Evolutionary conservation across 2,329 filamentous ascomycete species (phyloP), one percentile per base, ranked within the genome.

Genomic region (Aspergillus oerlinghausenensis): DNA sequence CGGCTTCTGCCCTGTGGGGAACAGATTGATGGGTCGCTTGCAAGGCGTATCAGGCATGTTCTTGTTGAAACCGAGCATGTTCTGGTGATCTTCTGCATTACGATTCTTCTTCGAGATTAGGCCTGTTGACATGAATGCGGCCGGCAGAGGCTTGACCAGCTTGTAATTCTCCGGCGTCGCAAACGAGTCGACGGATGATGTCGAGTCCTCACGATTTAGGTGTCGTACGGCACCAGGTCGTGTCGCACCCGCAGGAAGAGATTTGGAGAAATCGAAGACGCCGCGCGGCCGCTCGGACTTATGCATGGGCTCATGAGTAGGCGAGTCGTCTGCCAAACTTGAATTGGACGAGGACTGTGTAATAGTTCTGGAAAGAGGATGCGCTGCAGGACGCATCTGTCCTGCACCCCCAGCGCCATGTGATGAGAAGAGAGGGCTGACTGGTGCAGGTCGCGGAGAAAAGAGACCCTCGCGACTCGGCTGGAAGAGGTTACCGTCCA

Each of bases 71-170:
- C 77, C 79, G 40, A 78, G 73, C 53, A 72, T 74, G 63, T 77
- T 75, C 68, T 78, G 75, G 62, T 72, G 83, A 52, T 90, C 83
- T 63, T 97, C 90, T 0, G 87, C 84, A 70, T 90, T 87, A 56
- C 90, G 87, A 68, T 94, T 95, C 73, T 95, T 90, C 77, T 99
- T 99, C 10, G 94, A 97, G 54, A 99, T 88, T 28, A 99, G 79
- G 1, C 93, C 92, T 0, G 94, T 97, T 1, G 94, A 97, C 80
- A 91, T 92, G 75, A 97, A 97, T 6, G 92, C 92, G 43, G 89
- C 86, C 32, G 89, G 87, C 55, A 89, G 82, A 23, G 92, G 88
- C 68, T 87, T 91, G 7, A 85, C 88, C 51, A 84, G 80, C 73
- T 90, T 92, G 75, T 89, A 94, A 54, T 84, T 84, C 54, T 88